Evolutionary conservation across 371 early-diverging fungal genomes (phyloP).

Genomic region (Dinochytrium kinnereticum): DNA sequence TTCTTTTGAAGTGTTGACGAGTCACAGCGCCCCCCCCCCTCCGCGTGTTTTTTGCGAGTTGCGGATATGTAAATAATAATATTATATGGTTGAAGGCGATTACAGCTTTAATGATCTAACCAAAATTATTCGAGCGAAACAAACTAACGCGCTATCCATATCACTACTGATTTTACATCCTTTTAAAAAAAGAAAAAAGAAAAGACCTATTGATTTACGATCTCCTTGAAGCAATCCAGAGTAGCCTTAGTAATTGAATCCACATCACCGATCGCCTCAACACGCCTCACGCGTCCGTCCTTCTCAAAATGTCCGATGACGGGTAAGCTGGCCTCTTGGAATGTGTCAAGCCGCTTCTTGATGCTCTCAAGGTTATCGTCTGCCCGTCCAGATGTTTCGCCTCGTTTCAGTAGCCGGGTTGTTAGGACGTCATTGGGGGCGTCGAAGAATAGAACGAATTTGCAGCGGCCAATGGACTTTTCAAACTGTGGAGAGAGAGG

Average conservation of each 20-base stretch:
- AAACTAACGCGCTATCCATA: too few relatives aligned
- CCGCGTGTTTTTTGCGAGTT: too few relatives aligned
- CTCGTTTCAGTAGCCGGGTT: slow-evolving; percentile 50
- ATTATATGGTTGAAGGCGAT: too few relatives aligned
- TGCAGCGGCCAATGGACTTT: slow-evolving; percentile 38
- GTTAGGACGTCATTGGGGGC: slow-evolving; percentile 40
- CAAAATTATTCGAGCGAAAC: too few relatives aligned
- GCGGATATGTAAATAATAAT: too few relatives aligned
- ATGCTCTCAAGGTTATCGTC: slow-evolving; percentile 57
- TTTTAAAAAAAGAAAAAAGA: neutral
- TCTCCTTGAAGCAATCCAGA: slow-evolving; percentile 25
- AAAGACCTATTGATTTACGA: neutral
- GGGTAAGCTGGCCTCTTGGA: slow-evolving; percentile 52
- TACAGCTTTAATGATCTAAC: too few relatives aligned
- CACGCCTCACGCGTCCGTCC: slow-evolving; percentile 12
- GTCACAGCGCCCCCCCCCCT: too few relatives aligned
- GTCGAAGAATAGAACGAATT: slow-evolving; percentile 54
- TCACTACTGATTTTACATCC: neutral
- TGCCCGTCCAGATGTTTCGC: slow-evolving; percentile 53
- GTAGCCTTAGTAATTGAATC: slow-evolving; percentile 34
- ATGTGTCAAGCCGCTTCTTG: slow-evolving; percentile 54
- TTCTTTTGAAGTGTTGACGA: too few relatives aligned
- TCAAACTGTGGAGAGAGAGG: slow-evolving; percentile 33
- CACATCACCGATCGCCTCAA: slow-evolving; percentile 29
- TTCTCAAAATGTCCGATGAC: slow-evolving; percentile 56